A percentile compares a stretch with the other conserved stretches of the same genome.
Conservation (phyloP, 2,329 filamentous ascomycete species). For the Xylariales sp. region DNA sequence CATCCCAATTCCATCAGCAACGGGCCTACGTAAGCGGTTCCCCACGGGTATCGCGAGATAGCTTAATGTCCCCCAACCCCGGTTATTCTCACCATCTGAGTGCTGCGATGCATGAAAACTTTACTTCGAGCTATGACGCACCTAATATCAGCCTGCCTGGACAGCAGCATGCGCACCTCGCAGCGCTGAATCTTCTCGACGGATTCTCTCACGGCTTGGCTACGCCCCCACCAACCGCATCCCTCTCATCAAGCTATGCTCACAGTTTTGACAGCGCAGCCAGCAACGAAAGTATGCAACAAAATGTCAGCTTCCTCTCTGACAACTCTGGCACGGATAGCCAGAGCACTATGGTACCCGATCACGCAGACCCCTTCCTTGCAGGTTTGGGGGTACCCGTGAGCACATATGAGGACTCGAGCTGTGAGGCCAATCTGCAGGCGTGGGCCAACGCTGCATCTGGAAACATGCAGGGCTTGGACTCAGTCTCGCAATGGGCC, state of each 20-base stretch:
- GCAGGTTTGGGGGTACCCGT: conserved; percentile 19
- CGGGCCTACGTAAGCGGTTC: conserved; percentile 30
- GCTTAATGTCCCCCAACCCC: conserved; percentile 50
- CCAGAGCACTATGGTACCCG: conserved; percentile 8
- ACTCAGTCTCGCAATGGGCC: conserved; percentile 6
- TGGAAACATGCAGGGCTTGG: conserved; percentile 6
- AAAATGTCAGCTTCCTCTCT: conserved; percentile 33
- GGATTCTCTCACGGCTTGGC: conserved; percentile 46
- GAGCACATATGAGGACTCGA: conserved; percentile 9
- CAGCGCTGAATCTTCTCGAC: conserved; percentile 37
- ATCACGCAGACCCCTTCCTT: conserved; percentile 22
- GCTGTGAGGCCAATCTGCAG: conserved; percentile 11
- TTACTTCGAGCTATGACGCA: conserved; percentile 44
- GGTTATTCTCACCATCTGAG: conserved; percentile 46
- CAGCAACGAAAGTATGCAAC: conserved; percentile 18
- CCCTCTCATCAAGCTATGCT: conserved; percentile 40
- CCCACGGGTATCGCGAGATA: conserved; percentile 34
- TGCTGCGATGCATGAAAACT: conserved; percentile 54
- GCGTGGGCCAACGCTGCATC: conserved; percentile 5
- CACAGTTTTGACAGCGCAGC: conserved; percentile 34
- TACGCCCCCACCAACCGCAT: conserved; percentile 53
- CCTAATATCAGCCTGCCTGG: conserved; percentile 14
- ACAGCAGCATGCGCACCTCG: conserved; percentile 12
- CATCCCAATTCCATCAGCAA: conserved; percentile 54
- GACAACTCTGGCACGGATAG: conserved; percentile 25